Percentiles rank a stretch among this genome's conserved stretches.
These are phyloP conservation scores for Myxozyma melibiosi DNA, from an alignment of 805 yeast species.

Conservation along the genomic window DNA sequence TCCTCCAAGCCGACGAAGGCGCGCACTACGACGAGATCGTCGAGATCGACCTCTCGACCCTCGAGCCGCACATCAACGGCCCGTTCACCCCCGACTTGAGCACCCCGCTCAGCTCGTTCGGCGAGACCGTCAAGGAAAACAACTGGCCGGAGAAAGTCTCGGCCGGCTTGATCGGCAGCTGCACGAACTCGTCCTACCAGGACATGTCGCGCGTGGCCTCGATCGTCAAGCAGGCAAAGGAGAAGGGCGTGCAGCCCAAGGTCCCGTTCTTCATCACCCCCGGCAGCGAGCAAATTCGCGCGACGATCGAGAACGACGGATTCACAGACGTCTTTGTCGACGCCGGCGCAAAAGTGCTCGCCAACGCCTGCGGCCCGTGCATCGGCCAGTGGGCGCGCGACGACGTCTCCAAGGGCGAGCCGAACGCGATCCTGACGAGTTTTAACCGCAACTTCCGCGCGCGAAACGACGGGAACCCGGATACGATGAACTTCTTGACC, in stretches of 20 bases:
- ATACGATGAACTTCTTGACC: constrained; percentile 94
- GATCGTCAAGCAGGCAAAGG: constrained; percentile 85
- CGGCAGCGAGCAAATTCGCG: constrained; percentile 98
- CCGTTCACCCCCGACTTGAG: constrained; percentile 98
- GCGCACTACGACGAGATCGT: constrained; percentile 91
- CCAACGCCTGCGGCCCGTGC: constrained; percentile 99
- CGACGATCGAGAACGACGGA: constrained; percentile 97
- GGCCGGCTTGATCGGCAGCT: constrained; percentile 96
- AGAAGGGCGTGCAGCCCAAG: constrained; percentile 89
- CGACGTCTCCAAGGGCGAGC: constrained; percentile 80
- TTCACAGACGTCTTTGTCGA: constrained; percentile 83
- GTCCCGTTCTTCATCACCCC: constrained; percentile 92
- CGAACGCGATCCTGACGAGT: constrained; percentile 94
- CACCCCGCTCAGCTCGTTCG: constrained; percentile 87
- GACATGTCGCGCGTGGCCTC: constrained; percentile 98
- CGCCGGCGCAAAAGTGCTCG: constrained; percentile 91
- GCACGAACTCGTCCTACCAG: constrained; percentile 98
- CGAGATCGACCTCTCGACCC: constrained; percentile 82
- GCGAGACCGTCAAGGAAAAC: constrained; percentile 77
- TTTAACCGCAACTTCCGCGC: constrained; percentile 98
- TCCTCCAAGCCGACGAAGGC: constrained; percentile 85
- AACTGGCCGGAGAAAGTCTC: constrained; percentile 91
- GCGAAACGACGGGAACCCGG: constrained; percentile 97
- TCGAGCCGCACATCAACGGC: constrained; percentile 96
- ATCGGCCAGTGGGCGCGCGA: constrained; percentile 99